Evolutionary conservation across 345 rosid genomes (phyloP).

Genomic region (Boechera retrofracta): DNA sequence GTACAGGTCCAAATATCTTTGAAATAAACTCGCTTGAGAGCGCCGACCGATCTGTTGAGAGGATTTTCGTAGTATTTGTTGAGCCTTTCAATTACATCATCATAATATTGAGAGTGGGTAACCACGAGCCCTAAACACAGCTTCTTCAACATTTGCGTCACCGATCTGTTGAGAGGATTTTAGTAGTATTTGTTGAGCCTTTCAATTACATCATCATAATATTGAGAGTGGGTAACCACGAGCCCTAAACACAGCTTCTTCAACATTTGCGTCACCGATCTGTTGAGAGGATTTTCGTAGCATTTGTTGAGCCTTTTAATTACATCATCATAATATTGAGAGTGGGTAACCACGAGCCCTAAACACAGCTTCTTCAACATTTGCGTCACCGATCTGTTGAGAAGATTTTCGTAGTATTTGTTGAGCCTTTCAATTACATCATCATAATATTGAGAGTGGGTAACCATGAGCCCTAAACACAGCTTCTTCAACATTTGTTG

Average conservation of each 20-base stretch:
- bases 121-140: slow-evolving; percentile 23
- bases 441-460: no score
- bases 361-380: slow-evolving; percentile 42
- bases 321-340: background rate
- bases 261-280: slow-evolving; percentile 33
- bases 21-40: no score
- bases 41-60: background rate
- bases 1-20: no score
- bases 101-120: background rate
- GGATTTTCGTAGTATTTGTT: background rate
- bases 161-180: background rate
- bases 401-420: no score
- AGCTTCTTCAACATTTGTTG: no score
- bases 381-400: slow-evolving; percentile 12
- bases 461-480: no score
- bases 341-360: background rate
- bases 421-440: no score
- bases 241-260: slow-evolving; percentile 37
- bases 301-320: background rate
- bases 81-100: background rate
- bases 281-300: background rate
- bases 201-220: background rate
- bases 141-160: slow-evolving; percentile 36
- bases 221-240: no score
- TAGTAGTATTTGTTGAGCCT: background rate